These are phyloP conservation scores for Crepidotus variabilis DNA, from an alignment of 768 basidiomycete species.

Conservation along the genomic window DNA sequence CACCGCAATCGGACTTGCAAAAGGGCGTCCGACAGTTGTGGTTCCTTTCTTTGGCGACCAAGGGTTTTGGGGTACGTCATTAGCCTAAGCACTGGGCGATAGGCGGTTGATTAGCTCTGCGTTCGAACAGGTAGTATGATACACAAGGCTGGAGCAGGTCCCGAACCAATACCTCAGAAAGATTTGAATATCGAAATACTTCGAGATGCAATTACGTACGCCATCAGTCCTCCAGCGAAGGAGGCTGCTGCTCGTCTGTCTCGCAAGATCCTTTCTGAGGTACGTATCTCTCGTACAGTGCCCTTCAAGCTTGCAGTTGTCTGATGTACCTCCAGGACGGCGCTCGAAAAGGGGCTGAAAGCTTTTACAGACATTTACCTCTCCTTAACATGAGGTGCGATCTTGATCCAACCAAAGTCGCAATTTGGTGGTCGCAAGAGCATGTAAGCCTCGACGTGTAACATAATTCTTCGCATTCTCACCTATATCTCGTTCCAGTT, in stretches of 20 bases:
- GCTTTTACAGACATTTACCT: constrained; percentile 58
- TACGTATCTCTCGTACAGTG: constrained; percentile 18
- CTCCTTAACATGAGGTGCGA: constrained; percentile 64
- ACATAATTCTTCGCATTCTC: not conserved
- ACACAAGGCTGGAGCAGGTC: constrained; percentile 56
- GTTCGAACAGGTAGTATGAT: constrained; percentile 66
- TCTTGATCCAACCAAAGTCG: constrained; percentile 44
- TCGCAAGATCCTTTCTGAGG: constrained; percentile 47
- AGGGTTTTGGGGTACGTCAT: constrained; percentile 43
- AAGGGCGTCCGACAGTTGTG: constrained; percentile 57
- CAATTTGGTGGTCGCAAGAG: constrained; percentile 57
- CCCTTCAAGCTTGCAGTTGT: not conserved
- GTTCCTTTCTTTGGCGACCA: constrained; percentile 71
- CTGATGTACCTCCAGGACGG: constrained; percentile 36
- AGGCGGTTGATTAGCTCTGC: constrained; percentile 5
- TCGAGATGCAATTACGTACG: constrained; percentile 48
- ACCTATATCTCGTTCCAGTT: constrained; percentile 30
- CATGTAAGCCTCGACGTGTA: constrained; percentile 28
- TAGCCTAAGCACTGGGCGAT: constrained; percentile 8
- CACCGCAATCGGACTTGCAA: constrained; percentile 56
- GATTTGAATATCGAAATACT: constrained; percentile 45
- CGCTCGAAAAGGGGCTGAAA: constrained; percentile 41
- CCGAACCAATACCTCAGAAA: constrained; percentile 54
- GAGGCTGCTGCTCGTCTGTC: constrained; percentile 46
- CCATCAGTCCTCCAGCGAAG: constrained; percentile 41